Evolutionary conservation across 1,284 basidiomycete genomes (phyloP), one percentile per base, ranked within the genome.

Genomic region (Rhodotorula sp.): DNA sequence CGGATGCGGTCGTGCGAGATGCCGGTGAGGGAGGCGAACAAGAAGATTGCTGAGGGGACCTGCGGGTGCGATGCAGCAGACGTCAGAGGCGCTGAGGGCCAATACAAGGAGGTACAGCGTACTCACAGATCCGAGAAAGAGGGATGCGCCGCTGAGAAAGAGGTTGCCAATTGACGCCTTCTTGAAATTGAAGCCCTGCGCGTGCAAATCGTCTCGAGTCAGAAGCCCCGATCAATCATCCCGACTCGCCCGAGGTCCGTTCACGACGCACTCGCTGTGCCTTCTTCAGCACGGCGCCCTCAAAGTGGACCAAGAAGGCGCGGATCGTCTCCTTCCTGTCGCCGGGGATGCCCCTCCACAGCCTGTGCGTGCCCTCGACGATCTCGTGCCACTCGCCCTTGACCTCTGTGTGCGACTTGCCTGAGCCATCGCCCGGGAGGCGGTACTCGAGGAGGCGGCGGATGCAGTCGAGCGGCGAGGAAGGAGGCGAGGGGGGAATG

Each of bases 251-350:
- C 53, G 1, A 16, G 25, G 53, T 54, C n/a, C 25, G 53, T 27
- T 53, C 46, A 21, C 61, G 41, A 54, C 67, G 46, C 27, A 66
- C 67, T 13, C 67, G 58, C 44, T 70, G 66, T 7, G 73, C 72
- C 61, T 75, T 75, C 34, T 73, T 77, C 3, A 75, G 62, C 3
- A 75, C 59, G 23, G 69, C 68, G 7, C 53, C 46, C 34, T 75
- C 53, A 13, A 75, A 64, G 53, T 75, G 66, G 27, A 77, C 77
- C n/a, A 78, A 64, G 64, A 79, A 79, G 8, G 91, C 91, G 80
- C 93, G 86, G 65, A 95, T 91, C 41, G 89, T 88, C 81, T 98
- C 96, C 81, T 95, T 95, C 74, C 93, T 87, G 80, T 98, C 96
- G 53, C 87, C 87, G 0, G 94, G 92, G 60, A 99, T 93, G 0